Conservation (phyloP, 441 rosid species). For the Flueggea neowawraea region DNA sequence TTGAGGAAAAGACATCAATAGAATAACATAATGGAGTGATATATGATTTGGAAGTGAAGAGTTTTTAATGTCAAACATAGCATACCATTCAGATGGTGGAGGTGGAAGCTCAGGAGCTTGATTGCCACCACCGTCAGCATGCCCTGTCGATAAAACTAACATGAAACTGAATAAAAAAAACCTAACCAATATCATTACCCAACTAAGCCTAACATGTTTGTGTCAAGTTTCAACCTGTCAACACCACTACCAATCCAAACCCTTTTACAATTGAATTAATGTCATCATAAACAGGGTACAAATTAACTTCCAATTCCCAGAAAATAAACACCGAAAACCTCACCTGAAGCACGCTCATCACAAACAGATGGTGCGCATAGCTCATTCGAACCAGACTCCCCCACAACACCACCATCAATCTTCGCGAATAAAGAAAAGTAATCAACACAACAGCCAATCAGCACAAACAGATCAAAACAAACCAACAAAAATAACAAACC, state of each 20-base stretch:
- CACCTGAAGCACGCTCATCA: constrained; percentile 35
- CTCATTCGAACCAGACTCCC: too few relatives aligned
- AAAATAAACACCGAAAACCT: constrained; percentile 6
- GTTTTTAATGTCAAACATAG: constrained; percentile 8
- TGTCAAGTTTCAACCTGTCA: too few relatives aligned
- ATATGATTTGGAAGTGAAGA: constrained; percentile 1
- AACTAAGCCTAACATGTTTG: too few relatives aligned
- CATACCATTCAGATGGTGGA: constrained; percentile 79
- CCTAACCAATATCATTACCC: too few relatives aligned
- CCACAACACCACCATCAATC: too few relatives aligned
- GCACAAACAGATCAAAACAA: neutral
- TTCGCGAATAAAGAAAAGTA: neutral
- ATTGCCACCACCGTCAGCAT: constrained; percentile 19
- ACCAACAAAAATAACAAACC: neutral
- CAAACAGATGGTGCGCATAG: constrained; percentile 19
- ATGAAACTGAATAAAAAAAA: too few relatives aligned
- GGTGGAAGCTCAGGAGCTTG: constrained; percentile 39
- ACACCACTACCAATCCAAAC: too few relatives aligned
- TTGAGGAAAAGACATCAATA: constrained; percentile 9
- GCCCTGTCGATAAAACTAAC: constrained; percentile 32
- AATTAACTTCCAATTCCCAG: neutral
- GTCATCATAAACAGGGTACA: too few relatives aligned
- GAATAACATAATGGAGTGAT: constrained; percentile 16
- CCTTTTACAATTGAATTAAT: too few relatives aligned
- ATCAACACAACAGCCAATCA: neutral